Evolutionary conservation across 2,329 filamentous ascomycete species (phyloP).

Genomic region (Neonectria ditissima): DNA sequence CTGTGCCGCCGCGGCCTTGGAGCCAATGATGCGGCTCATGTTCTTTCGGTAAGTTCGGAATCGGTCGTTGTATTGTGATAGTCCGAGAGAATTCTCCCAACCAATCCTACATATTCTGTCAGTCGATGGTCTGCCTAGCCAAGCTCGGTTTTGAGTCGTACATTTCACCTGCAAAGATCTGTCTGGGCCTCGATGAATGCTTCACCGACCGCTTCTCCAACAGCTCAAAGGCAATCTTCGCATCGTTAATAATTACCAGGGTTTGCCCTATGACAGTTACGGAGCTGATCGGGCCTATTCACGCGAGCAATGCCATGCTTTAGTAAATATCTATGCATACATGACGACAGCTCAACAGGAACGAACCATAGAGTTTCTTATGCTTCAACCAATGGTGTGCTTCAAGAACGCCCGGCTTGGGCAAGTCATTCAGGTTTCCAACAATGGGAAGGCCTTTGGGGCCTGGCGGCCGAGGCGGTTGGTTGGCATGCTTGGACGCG

Average conservation of each 20-base stretch:
- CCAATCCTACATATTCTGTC: constrained; percentile 22
- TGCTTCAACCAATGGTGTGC: constrained; percentile 37
- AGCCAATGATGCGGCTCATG: constrained; percentile 58
- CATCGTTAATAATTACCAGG: constrained; percentile 55
- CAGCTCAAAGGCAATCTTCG: constrained; percentile 51
- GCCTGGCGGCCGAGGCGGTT: constrained; percentile 26
- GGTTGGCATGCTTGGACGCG: not conserved
- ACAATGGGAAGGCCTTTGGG: constrained; percentile 33
- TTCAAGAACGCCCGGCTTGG: constrained; percentile 19
- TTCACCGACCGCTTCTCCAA: constrained; percentile 43
- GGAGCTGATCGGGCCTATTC: constrained; percentile 58
- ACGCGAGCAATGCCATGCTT: accelerated
- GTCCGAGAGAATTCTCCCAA: constrained; percentile 49
- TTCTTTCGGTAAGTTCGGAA: constrained; percentile 59
- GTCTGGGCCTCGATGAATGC: constrained; percentile 29
- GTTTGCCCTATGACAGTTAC: constrained; percentile 55
- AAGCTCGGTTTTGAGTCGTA: not conserved
- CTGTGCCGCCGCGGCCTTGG: constrained; percentile 51
- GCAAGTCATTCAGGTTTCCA: constrained; percentile 33
- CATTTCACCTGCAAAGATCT: constrained; percentile 34
- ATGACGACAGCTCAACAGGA: no score
- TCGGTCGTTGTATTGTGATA: constrained; percentile 51
- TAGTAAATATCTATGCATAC: not conserved
- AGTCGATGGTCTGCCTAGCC: not conserved
- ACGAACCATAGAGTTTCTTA: constrained; percentile 31